Base-by-base conservation (phyloP, 768 basidiomycete species). In the Mycena sanguinolenta region DNA sequence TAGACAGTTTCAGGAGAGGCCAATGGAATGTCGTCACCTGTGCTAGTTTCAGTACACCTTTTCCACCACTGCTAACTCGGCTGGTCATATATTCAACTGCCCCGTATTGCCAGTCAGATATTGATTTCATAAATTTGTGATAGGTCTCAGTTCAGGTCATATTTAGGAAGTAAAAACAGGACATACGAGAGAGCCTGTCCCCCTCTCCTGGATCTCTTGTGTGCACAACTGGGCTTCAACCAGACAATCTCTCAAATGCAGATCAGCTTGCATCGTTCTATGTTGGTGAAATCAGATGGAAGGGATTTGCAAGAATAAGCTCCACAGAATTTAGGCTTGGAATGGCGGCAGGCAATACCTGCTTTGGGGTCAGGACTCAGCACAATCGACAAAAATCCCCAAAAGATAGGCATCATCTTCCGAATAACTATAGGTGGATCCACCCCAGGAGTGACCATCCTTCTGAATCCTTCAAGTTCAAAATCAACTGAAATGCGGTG, bases 41-140 rank as follows among this genome's bases (percentile, higher is more conserved):
- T 17, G 42, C 16, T 9, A 42, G 42, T 17, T 42, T 42, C 42
- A 44, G 46, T n/a, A n/a, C n/a, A n/a, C n/a, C n/a, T n/a, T n/a
- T n/a, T n/a, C n/a, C n/a, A n/a, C n/a, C n/a, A n/a, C 60, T 62
- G 52, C 28, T 34, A 25, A 23, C 46, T 27, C 49, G 60, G 32
- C 36, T 62, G 16, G 27, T 50, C 14, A n/a, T 25, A 4, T 42
- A 61, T 21, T 61, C 59, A 30, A 61, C 44, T 53, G 50, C 61
- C 46, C 49, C 36, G 61, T 32, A 53, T 63, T 34, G 61, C 25
- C 62, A 63, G 54, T 52, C 62, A 34, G 60, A 62, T 62, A 62
- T 54, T 25, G 62, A 39, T 54, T 63, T 63, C 2, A 62, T 50
- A 52, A 50, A 62, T 50, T 46, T 62, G 60, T 50, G 60, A 52